Evolutionary conservation across 108 stramenopile genomes (phyloP).

Genomic region (Fragilaria crotonensis): DNA sequence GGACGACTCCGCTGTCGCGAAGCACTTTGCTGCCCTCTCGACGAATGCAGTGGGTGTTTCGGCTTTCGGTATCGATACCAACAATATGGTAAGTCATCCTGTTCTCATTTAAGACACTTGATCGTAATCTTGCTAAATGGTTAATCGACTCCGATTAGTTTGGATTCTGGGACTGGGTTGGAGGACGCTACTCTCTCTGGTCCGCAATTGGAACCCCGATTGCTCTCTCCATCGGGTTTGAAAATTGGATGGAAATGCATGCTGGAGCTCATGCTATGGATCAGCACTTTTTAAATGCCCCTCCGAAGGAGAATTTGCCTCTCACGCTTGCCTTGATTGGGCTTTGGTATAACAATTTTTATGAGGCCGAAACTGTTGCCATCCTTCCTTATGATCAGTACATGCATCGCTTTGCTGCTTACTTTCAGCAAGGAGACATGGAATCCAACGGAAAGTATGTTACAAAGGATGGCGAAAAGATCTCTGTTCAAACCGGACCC

Average conservation of each 20-base stretch:
- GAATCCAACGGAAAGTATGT: constrained; percentile 98
- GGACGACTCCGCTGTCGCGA: constrained; percentile 66
- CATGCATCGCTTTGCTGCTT: constrained; percentile 92
- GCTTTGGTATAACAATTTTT: constrained; percentile 98
- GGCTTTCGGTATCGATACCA: constrained; percentile 85
- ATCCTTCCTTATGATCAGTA: constrained; percentile 96
- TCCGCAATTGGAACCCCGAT: constrained; percentile 88
- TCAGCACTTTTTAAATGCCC: constrained; percentile 92
- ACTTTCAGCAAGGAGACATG: constrained; percentile 99
- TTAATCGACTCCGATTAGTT: constrained; percentile 62
- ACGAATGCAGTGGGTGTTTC: constrained; percentile 61
- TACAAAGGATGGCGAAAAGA: constrained; percentile 49
- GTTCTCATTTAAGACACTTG: neutral
- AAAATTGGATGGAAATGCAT: constrained; percentile 85
- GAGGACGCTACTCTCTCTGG: constrained; percentile 91
- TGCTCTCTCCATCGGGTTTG: constrained; percentile 85
- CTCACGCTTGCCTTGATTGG: constrained; percentile 93
- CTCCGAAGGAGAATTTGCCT: constrained; percentile 88
- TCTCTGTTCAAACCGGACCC: constrained; percentile 59
- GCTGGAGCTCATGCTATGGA: constrained; percentile 98
- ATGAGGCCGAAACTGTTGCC: constrained; percentile 86
- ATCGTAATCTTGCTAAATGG: constrained; percentile 1
- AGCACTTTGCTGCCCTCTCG: constrained; percentile 91
- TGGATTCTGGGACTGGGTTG: constrained; percentile 99
- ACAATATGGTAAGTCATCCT: constrained; percentile 62